Percentiles rank a stretch among this genome's conserved stretches.
These are phyloP conservation scores for Vanderwaltozyma tropicalis DNA, from an alignment of 805 yeast species.

Conservation along the genomic window DNA sequence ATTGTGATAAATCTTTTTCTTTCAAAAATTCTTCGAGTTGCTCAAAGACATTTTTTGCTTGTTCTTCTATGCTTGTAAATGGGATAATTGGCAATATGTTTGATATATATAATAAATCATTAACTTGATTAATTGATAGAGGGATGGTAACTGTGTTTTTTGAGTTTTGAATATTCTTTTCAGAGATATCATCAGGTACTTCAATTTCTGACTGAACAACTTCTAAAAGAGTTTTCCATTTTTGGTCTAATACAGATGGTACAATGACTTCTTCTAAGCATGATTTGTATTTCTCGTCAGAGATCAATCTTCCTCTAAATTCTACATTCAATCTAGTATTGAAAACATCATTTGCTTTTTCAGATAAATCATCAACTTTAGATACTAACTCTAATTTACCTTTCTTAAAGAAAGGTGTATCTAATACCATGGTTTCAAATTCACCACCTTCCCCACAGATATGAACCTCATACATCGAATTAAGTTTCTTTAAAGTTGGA, in stretches of 20 bases:
- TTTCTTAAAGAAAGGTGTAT: slow-evolving; percentile 70
- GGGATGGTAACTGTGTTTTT: not conserved
- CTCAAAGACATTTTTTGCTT: slow-evolving; percentile 40
- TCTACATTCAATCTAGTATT: slow-evolving; percentile 50
- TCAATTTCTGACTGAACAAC: not conserved
- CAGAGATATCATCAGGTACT: not conserved
- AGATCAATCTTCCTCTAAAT: slow-evolving; percentile 32
- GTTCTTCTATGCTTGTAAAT: slow-evolving; percentile 29
- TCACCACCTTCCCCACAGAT: slow-evolving; percentile 99
- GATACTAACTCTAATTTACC: slow-evolving; percentile 38
- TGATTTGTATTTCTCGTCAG: slow-evolving; percentile 10
- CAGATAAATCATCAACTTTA: slow-evolving; percentile 35
- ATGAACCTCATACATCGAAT: slow-evolving; percentile 67
- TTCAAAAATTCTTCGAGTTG: slow-evolving; percentile 32
- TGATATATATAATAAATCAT: slow-evolving; percentile 33
- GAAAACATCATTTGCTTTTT: slow-evolving; percentile 52
- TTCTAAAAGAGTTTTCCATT: slow-evolving; percentile 8
- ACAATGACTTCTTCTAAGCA: slow-evolving; percentile 31
- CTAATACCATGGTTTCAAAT: slow-evolving; percentile 85
- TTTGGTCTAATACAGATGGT: slow-evolving; percentile 13
- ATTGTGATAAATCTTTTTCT: slow-evolving; percentile 26
- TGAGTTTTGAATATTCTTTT: not conserved
- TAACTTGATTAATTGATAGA: slow-evolving; percentile 13
- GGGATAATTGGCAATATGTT: slow-evolving; percentile 31
- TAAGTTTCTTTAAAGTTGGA: slow-evolving; percentile 47